Percentiles rank a stretch among this genome's conserved stretches.
Evolutionary conservation across 1,284 basidiomycete genomes (phyloP).

Genomic region (Abortiporus biennis): DNA sequence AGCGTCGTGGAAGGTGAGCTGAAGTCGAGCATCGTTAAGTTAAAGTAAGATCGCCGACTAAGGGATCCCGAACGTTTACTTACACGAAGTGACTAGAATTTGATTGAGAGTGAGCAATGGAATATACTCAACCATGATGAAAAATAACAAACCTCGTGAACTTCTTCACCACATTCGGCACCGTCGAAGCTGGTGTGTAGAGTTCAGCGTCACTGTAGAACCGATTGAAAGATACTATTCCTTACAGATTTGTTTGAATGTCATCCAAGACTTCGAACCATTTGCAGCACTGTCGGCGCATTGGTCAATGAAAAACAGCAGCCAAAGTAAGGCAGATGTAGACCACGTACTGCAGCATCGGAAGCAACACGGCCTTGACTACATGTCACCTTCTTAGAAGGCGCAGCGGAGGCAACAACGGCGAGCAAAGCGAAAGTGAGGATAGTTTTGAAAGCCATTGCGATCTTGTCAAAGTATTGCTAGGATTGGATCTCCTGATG

Average conservation of each 20-base stretch:
- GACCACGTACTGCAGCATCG: slow-evolving; percentile 5
- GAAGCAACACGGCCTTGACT: slow-evolving; percentile 1
- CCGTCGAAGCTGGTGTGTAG: slow-evolving; percentile 22
- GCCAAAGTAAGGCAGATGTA: background rate
- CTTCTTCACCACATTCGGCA: slow-evolving; percentile 17
- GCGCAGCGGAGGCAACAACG: background rate
- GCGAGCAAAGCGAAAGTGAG: slow-evolving; percentile 1
- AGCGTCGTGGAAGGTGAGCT: slow-evolving; percentile 33
- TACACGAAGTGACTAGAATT: slow-evolving; percentile 15
- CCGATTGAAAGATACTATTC: too few species aligned
- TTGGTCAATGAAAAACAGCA: background rate
- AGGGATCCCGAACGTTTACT: slow-evolving; percentile 5
- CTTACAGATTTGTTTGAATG: slow-evolving; percentile 16
- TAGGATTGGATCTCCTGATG: background rate
- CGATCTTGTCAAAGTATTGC: background rate
- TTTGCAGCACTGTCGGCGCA: slow-evolving; percentile 15
- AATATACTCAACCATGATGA: background rate
- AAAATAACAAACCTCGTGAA: slow-evolving; percentile 13
- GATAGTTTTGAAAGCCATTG: slow-evolving; percentile 7
- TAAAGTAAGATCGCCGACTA: background rate
- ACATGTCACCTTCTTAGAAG: background rate
- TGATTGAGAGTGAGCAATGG: slow-evolving; percentile 3
- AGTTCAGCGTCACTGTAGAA: too few species aligned
- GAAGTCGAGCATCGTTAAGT: background rate
- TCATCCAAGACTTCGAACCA: slow-evolving; percentile 21